Percentiles rank a stretch among this genome's conserved stretches.
These are phyloP conservation scores for Pythium oligandrum DNA, from an alignment of 352 stramenopile species.

Conservation along the genomic window DNA sequence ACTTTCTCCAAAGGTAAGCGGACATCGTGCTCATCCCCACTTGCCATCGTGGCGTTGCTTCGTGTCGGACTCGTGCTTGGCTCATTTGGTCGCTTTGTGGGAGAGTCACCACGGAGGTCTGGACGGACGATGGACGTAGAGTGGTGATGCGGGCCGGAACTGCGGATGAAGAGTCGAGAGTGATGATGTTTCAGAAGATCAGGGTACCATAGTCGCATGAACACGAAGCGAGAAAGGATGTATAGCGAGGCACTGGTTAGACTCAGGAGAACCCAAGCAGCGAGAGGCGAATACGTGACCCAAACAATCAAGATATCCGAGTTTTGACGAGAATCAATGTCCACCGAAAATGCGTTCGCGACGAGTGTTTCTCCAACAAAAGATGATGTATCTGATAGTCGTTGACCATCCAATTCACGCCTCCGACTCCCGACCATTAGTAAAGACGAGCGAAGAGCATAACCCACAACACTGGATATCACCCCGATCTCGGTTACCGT, in stretches of 20 bases:
- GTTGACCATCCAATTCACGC: conserved; percentile 11
- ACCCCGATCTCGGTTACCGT: conserved; percentile 14
- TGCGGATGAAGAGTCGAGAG: too few species aligned
- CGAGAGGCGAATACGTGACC: too few species aligned
- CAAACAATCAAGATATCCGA: too few species aligned
- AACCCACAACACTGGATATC: conserved; percentile 14
- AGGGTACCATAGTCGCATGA: too few species aligned
- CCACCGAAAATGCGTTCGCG: too few species aligned
- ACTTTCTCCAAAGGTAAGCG: conserved; percentile 21
- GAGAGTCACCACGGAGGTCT: not conserved
- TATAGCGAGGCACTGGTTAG: too few species aligned
- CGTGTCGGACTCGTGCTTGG: conserved; percentile 1
- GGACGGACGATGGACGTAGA: not conserved
- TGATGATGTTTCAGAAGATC: too few species aligned
- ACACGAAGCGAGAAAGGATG: too few species aligned
- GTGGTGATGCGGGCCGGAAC: too few species aligned
- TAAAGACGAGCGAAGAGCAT: conserved; percentile 1
- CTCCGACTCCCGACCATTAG: conserved; percentile 10
- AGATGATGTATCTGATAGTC: conserved; percentile 6
- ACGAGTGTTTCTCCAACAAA: conserved; percentile 3
- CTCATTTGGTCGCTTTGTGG: not conserved
- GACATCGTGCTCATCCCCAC: conserved; percentile 13
- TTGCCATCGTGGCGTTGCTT: conserved; percentile 2
- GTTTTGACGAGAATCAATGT: too few species aligned
- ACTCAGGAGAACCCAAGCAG: too few species aligned